Base-by-base conservation (phyloP, 306 rosid species). In the Canavalia gladiata region DNA sequence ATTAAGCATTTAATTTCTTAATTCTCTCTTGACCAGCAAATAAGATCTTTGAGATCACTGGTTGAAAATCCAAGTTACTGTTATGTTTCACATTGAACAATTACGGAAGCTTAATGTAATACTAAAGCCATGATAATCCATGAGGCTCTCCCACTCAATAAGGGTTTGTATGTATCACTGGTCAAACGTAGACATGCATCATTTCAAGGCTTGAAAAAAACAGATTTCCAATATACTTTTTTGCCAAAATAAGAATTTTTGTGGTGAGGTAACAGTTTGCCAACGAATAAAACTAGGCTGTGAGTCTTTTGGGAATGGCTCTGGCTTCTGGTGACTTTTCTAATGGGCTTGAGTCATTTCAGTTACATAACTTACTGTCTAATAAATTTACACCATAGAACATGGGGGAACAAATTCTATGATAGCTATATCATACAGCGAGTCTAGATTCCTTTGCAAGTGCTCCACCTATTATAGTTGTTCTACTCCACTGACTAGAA, bases 361-460 rank as follows among this genome's bases (percentile, higher is more conserved):
- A 69, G 11, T 68, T 69, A 11, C 58, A 69, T 31, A 69, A 69
- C 56, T 69, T 46, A 46, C 57, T 45, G 35, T 31, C 18, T 25
- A 67, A 42, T 42, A 68, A 29, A 58, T 69, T 69, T 69, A 46
- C 42, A 47, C 58, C 74, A 49, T 11, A 46, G 74, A 69, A 69
- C 74, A 69, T 69, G 74, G 58, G 58, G 74, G 74, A 69, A 69
- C 74, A 29, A 69, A 69, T 46, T 47, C 74, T 47, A 6, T 69
- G 74, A 47, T 47, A 46, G 74, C 29, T 46, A 47, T 69, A 30
- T 69, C 74, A 29, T 46, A 69, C 41, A 69, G 74, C 58, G 74
- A 47, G 54, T 55, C 74, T 47, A 69, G 74, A 69, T 46, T 46
- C 58, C 74, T 69, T 30, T 69, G 43, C 12, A 69, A 58, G 74